These are phyloP conservation scores for Uronychia setigera DNA, from an alignment of 73 alveolate genomes.

Conservation along the genomic window DNA sequence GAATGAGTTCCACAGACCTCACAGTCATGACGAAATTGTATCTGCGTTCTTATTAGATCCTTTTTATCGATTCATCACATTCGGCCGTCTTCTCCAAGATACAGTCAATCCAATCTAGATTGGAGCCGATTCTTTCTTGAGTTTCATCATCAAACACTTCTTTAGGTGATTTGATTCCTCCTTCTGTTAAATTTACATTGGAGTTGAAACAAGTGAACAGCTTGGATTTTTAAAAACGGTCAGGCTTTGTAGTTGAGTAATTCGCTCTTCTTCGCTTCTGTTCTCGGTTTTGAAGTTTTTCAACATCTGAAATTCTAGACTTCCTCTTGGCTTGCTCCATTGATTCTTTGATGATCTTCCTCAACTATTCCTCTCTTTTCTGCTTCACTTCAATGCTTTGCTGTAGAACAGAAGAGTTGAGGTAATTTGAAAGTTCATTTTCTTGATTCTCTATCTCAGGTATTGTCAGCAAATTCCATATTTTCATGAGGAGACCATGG, in stretches of 20 bases:
- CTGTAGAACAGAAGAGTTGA: neutral
- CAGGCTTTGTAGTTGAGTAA: neutral
- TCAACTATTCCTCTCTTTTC: neutral
- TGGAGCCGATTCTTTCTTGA: neutral
- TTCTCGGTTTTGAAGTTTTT: neutral
- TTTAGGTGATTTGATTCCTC: too few species aligned
- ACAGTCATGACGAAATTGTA: neutral
- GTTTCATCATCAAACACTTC: neutral
- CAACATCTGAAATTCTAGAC: neutral
- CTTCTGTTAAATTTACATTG: too few species aligned
- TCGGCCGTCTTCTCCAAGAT: neutral
- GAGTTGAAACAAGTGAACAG: neutral
- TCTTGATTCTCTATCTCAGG: neutral
- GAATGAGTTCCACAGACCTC: neutral
- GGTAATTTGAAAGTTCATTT: neutral
- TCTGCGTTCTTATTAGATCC: neutral
- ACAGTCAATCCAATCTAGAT: neutral
- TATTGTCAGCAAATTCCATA: neutral
- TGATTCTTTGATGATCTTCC: neutral
- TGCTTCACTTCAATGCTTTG: neutral
- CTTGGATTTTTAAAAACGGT: neutral
- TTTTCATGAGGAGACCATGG: neutral
- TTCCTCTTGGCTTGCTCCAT: neutral
- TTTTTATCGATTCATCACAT: neutral
- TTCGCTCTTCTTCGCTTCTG: neutral